phyloP scores from a whole-genome alignment of 2,329 filamentous ascomycete genomes.

The Fusarium nelsonii region DNA sequence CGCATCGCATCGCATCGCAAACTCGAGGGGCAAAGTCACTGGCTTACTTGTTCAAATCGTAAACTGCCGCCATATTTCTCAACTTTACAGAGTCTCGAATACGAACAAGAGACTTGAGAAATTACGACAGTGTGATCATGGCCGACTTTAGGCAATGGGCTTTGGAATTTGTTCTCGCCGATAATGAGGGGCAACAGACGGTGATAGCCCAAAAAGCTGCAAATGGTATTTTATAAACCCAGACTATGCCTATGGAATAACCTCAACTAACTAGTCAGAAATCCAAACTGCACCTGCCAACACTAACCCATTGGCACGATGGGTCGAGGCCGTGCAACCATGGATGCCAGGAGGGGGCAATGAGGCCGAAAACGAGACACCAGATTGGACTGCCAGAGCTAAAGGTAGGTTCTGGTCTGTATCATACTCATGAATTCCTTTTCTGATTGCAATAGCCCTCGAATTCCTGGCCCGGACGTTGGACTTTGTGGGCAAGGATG shows the following conservation, averaged over 20 bases:
- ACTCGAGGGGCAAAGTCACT: constrained; percentile 15
- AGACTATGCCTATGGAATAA: not conserved
- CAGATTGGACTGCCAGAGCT: constrained; percentile 66
- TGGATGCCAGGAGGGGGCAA: constrained; percentile 63
- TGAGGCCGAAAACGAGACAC: constrained; percentile 57
- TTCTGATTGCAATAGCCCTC: constrained; percentile 56
- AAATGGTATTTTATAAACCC: constrained; percentile 49
- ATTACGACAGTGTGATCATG: constrained; percentile 52
- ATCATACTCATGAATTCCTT: not conserved
- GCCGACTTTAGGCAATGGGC: constrained; percentile 65
- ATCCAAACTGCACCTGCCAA: constrained; percentile 60
- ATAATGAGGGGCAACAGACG: constrained; percentile 58
- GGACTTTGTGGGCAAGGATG: constrained; percentile 59
- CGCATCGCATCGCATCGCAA: constrained; percentile 20
- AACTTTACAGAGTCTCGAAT: not conserved
- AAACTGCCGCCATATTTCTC: not conserved
- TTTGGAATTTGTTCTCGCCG: constrained; percentile 66
- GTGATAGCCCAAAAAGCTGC: constrained; percentile 62
- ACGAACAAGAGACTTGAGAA: not conserved
- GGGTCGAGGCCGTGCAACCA: constrained; percentile 67
- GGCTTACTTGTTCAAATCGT: not conserved
- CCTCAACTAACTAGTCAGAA: constrained; percentile 50
- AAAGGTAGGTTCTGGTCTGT: constrained; percentile 56
- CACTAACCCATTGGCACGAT: constrained; percentile 63
- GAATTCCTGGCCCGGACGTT: constrained; percentile 69